These are phyloP conservation scores for Diaporthe sp. DNA, from an alignment of 2,329 filamentous ascomycete species.

Conservation along the genomic window DNA sequence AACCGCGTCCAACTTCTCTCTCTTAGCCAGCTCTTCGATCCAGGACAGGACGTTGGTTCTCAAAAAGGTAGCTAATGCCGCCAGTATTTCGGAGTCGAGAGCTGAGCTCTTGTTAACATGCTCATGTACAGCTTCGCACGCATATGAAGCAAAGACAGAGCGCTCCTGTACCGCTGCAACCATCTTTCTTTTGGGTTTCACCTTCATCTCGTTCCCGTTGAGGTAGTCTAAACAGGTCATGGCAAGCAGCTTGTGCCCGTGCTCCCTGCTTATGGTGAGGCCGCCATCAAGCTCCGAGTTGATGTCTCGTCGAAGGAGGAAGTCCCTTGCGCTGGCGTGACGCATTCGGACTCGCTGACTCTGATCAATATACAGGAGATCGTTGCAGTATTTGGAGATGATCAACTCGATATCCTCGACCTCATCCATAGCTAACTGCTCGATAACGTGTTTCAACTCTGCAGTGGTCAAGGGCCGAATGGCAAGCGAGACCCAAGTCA, in stretches of 20 bases:
- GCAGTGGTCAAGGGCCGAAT: neutral
- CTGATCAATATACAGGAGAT: neutral
- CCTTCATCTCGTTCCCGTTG: neutral
- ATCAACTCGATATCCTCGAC: neutral
- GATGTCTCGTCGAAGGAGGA: neutral
- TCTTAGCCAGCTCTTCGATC: neutral
- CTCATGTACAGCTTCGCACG: neutral
- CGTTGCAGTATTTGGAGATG: slow-evolving; percentile 3
- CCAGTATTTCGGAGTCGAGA: neutral
- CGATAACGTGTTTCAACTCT: neutral
- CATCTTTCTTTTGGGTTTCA: neutral
- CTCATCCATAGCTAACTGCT: neutral
- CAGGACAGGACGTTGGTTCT: neutral
- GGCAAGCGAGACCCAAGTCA: neutral
- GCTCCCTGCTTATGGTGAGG: neutral
- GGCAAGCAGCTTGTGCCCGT: neutral
- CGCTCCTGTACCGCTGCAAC: neutral
- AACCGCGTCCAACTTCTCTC: neutral
- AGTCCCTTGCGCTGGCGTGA: neutral
- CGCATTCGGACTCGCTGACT: neutral
- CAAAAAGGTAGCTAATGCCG: neutral
- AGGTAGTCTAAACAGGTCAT: neutral
- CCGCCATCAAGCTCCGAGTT: neutral
- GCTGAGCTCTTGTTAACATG: slow-evolving; percentile 5
- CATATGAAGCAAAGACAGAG: neutral